phyloP scores from a whole-genome alignment of 169 alveolate species.

The Plasmodium berghei region DNA sequence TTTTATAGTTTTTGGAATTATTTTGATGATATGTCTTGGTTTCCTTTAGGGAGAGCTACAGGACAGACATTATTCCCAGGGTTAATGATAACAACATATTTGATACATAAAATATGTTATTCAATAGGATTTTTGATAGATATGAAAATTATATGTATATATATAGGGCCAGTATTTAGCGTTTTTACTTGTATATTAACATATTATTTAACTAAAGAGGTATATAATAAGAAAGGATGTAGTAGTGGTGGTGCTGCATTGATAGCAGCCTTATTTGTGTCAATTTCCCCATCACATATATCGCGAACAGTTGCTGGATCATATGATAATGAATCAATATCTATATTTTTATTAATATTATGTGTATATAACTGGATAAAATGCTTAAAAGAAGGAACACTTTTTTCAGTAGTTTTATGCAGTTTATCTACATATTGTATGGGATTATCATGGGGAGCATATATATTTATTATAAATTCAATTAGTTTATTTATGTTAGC shows the following conservation, averaged over 20 bases:
- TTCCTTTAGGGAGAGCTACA: conserved; percentile 98
- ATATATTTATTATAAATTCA: conserved; percentile 96
- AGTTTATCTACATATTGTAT: conserved; percentile 88
- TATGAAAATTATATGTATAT: conserved; percentile 96
- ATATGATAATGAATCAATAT: conserved; percentile 99
- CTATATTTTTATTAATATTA: conserved; percentile 95
- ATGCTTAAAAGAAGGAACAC: conserved; percentile 94
- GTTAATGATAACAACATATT: conserved; percentile 95
- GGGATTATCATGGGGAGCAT: conserved; percentile 99
- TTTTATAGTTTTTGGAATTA: conserved; percentile 97
- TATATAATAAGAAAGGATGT: conserved; percentile 81
- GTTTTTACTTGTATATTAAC: conserved; percentile 95
- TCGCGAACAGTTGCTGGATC: conserved; percentile 95
- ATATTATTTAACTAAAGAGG: conserved; percentile 92
- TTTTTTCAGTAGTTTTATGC: conserved; percentile 86
- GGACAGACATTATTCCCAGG: conserved; percentile 99
- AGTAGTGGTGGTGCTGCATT: conserved; percentile 93
- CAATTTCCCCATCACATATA: conserved; percentile 97
- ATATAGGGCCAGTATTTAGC: conserved; percentile 97
- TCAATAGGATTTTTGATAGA: conserved; percentile 91
- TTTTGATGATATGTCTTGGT: conserved; percentile 97
- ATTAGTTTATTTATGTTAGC: conserved; percentile 95
- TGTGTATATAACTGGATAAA: conserved; percentile 95
- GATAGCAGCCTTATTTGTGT: conserved; percentile 95
- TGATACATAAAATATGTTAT: conserved; percentile 84